Evolutionary conservation across 352 stramenopile genomes (phyloP).

Genomic region (Phytophthora pistaciae): DNA sequence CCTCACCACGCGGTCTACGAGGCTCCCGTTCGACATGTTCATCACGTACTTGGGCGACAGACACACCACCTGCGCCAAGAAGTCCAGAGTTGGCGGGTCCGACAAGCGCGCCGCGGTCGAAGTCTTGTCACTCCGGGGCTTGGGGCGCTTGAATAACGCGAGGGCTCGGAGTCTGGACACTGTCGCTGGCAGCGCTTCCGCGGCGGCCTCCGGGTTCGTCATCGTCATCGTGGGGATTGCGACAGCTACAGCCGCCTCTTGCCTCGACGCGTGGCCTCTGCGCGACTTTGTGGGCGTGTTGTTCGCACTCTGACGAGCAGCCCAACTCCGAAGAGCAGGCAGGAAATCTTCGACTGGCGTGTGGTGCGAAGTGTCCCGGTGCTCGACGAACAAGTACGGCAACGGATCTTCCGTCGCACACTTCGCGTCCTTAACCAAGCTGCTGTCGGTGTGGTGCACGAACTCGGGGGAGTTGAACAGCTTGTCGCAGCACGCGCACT

Average conservation of each 20-base stretch:
- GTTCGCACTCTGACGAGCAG: slow-evolving; percentile 7
- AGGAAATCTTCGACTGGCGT: slow-evolving; percentile 23
- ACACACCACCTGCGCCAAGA: slow-evolving; percentile 38
- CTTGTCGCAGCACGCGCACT: slow-evolving; percentile 34
- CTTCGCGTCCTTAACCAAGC: slow-evolving; percentile 29
- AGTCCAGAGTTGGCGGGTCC: slow-evolving; percentile 15
- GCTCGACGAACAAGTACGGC: slow-evolving; percentile 38
- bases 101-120: slow-evolving; percentile 6
- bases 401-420: slow-evolving; percentile 25
- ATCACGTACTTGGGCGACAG: slow-evolving; percentile 43
- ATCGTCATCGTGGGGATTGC: neutral
- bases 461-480: slow-evolving; percentile 16
- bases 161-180: slow-evolving; percentile 19
- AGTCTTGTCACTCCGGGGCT: slow-evolving; percentile 17
- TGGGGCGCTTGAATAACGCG: slow-evolving; percentile 37
- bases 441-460: slow-evolving; percentile 33
- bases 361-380: slow-evolving; percentile 22
- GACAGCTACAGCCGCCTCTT: slow-evolving; percentile 1
- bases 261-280: slow-evolving; percentile 9
- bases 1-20: slow-evolving; percentile 30
- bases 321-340: slow-evolving; percentile 20
- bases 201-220: neutral
- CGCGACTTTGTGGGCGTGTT: slow-evolving; percentile 18
- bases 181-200: neutral
- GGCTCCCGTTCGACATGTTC: slow-evolving; percentile 39